Evolutionary conservation across 805 yeast species (phyloP).

Genomic region (Grigorovia transvaalensis): DNA sequence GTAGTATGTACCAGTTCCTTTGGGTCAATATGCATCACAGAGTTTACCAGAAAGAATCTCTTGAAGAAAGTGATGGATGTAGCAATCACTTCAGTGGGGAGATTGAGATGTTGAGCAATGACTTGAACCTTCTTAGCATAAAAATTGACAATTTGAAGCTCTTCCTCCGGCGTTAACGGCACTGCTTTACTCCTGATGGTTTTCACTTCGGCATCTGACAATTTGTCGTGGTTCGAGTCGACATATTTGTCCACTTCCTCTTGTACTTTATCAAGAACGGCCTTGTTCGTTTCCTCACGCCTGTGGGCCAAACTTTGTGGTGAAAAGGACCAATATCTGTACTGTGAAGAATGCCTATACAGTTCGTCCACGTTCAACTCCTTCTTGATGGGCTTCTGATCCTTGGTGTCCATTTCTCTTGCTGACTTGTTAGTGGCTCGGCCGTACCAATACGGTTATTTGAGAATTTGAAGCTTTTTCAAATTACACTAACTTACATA

Average conservation of each 20-base stretch:
- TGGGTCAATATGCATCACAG: constrained; percentile 85
- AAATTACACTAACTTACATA: not conserved
- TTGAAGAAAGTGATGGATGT: constrained; percentile 78
- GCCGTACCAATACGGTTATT: not conserved
- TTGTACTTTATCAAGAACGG: constrained; percentile 35
- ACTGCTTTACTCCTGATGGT: constrained; percentile 26
- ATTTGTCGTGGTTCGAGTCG: constrained; percentile 18
- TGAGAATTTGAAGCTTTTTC: not conserved
- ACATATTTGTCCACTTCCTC: constrained; percentile 27
- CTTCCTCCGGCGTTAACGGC: constrained; percentile 59
- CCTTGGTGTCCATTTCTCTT: not conserved
- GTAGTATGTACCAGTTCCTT: constrained; percentile 71
- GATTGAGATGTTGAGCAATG: constrained; percentile 59
- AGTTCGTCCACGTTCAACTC: constrained; percentile 71
- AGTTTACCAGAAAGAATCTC: constrained; percentile 67
- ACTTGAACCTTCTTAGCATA: constrained; percentile 64
- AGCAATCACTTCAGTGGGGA: constrained; percentile 82
- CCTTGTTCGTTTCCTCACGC: constrained; percentile 42
- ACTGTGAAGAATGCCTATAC: constrained; percentile 81
- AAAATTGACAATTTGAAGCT: constrained; percentile 51
- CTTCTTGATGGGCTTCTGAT: constrained; percentile 8
- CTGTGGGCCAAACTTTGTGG: constrained; percentile 41
- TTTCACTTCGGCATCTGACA: constrained; percentile 26
- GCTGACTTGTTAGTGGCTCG: not conserved
- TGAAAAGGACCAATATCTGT: constrained; percentile 75